These are phyloP conservation scores for Cucurbitaria berberidis DNA, from an alignment of 2,329 filamentous ascomycete species.

Conservation along the genomic window DNA sequence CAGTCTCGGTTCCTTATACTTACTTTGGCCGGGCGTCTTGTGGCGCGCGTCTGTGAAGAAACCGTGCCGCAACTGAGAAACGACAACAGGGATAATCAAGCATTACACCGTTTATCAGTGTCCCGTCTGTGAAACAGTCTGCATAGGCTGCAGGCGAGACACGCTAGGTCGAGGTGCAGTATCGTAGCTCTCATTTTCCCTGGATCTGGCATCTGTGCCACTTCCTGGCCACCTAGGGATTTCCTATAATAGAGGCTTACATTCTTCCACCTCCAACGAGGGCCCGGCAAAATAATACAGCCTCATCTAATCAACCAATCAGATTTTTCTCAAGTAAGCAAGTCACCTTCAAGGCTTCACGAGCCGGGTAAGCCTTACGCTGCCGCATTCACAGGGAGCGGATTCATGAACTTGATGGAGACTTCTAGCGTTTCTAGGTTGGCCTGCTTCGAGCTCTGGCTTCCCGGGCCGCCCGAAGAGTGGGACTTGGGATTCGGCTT, in stretches of 20 bases:
- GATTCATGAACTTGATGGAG: not conserved
- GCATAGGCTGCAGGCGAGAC: conserved; percentile 1
- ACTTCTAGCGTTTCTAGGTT: not conserved
- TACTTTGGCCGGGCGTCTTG: not conserved
- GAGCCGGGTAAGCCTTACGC: conserved; percentile 10
- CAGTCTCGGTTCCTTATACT: not conserved
- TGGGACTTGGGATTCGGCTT: conserved; percentile 3
- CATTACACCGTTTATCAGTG: not conserved
- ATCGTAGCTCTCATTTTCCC: conserved; percentile 3
- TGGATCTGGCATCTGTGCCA: conserved; percentile 7
- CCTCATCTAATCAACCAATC: conserved; percentile 7
- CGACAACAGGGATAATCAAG: not conserved
- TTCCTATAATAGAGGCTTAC: conserved; percentile 13
- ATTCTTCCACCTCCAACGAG: conserved; percentile 3
- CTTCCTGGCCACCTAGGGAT: not conserved
- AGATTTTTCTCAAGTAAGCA: conserved; percentile 13
- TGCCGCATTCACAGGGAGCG: conserved; percentile 4
- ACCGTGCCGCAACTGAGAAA: not conserved
- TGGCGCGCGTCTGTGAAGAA: not conserved
- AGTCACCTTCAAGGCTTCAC: conserved; percentile 14
- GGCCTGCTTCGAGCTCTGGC: not conserved
- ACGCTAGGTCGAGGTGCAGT: not conserved
- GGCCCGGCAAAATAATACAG: conserved; percentile 10
- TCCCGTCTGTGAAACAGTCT: not conserved
- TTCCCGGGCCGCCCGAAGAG: conserved; percentile 4